Evolutionary conservation across 306 rosid species (phyloP), one percentile per base, ranked within the genome.

Genomic region (Prunus kanzakura): DNA sequence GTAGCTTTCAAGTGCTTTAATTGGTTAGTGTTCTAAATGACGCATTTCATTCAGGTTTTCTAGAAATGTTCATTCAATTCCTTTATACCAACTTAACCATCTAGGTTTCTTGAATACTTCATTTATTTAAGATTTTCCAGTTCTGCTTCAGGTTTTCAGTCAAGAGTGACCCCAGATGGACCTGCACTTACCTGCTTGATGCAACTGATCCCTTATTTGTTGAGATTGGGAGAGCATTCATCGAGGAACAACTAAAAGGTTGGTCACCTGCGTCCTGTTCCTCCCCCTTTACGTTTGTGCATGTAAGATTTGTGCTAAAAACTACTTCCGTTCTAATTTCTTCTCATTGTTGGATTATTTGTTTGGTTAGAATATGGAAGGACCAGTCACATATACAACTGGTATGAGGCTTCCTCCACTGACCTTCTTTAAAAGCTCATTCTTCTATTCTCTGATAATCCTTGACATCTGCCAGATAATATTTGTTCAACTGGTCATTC

Each of bases 101-200:
- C 16, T 32, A 10, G 46, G 3, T 67, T 60, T 18, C 12, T 27
- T 54, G 60, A 67, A 47, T 38, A 65, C 7, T 38, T 64, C 29
- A 3, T 47, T 47, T 47, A 35, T 73, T 58, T 25, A 52, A 32
- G 13, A 38, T 14, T 52, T 57, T 22, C 6, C 12, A 30, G 1
- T 67, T 72, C 68, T 45, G 43, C 80, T 79, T 29, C 77, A 93
- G 98, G 98, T 91, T 91, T 81, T 86, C 98, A 19, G 93, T 93
- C 65, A 72, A 87, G 80, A 90, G 86, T 76, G 90, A 93, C 74
- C 88, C 86, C 51, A 87, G 86, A 80, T 91, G 97, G 98, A 76
- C 82, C 86, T 90, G 98, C 86, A 93, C 98, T 67, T 93, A 91
- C 85, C 97, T 93, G 80, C 98, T 93, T 76, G 97, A 91, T 76